Base-by-base conservation (phyloP, 805 yeast species). In the Yarrowia divulgata region DNA sequence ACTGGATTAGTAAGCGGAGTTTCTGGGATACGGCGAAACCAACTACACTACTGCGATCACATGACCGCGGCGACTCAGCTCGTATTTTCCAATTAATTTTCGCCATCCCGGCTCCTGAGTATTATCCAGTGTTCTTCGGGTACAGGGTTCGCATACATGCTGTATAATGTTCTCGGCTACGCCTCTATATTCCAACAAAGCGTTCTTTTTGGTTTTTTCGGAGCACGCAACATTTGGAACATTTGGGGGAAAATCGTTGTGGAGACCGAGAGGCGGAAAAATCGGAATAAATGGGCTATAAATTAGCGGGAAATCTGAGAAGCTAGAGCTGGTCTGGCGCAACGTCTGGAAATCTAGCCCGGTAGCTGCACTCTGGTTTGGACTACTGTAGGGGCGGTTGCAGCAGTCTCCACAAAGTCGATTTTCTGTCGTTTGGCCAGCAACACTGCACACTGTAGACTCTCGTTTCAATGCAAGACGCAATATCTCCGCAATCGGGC, bases 151-250 rank as follows among this genome's bases (percentile, higher is more conserved):
- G 37, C 16, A n/a, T 50, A 34, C 39, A 32, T 23, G 29, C 29
- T 23, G 39, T 39, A n/a, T 5, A 9, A 23, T 13, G 29, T 14
- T n/a, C 12, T n/a, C 49, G 52, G 32, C n/a, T 48, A 23, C 34
- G 18, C 45, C 45, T 42, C 6, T 16, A 3, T 16, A 3, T 16
- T 42, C 18, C 35, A 23, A n/a, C 42, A 54, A 52, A 54, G 58
- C 60, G 60, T 16, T 54, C 52, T 54, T 54, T 54, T 54, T 35
- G 29, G 60, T 39, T 54, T 54, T 54, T 54, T 54, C 60, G 60
- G 60, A 54, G 45, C 9, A 54, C 32, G 32, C 57, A 50, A 32
- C 12, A 16, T 34, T 34, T 8, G 10, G n/a, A 35, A 35, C 9
- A 8, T 9, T 35, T 35, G 9, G 9, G 9, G 40, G 40, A 5